phyloP scores from a whole-genome alignment of 257 asterid species.

The Misopates orontium region DNA sequence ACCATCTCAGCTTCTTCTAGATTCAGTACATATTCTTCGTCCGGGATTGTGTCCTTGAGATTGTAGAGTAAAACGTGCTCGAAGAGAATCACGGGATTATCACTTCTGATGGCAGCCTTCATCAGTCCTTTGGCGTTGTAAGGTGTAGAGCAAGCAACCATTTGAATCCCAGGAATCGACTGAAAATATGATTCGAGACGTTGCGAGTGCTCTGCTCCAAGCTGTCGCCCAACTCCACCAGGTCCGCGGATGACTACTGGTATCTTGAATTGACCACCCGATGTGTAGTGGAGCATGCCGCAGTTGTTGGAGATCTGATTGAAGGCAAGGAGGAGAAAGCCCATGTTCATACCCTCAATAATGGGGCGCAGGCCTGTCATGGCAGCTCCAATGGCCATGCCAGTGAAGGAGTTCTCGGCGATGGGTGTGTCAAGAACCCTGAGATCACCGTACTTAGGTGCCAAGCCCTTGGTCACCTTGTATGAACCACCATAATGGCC shows the following conservation, averaged over 20 bases:
- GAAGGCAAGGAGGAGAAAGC: conserved; percentile 83
- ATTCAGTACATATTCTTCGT: conserved; percentile 59
- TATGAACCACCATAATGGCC: conserved; percentile 93
- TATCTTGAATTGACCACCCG: conserved; percentile 82
- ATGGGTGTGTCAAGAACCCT: conserved; percentile 89
- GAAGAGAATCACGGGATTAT: conserved; percentile 74
- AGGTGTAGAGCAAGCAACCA: conserved; percentile 88
- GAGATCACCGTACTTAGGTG: conserved; percentile 72
- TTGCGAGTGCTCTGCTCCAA: conserved; percentile 92
- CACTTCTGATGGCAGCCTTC: conserved; percentile 84
- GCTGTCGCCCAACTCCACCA: conserved; percentile 95
- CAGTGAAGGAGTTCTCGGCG: conserved; percentile 85
- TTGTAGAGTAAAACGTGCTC: conserved; percentile 85
- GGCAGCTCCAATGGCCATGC: conserved; percentile 88
- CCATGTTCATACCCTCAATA: conserved; percentile 94
- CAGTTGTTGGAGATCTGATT: conserved; percentile 87
- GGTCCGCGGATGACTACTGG: conserved; percentile 88
- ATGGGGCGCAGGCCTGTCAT: conserved; percentile 82
- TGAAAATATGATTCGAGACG: conserved; percentile 83
- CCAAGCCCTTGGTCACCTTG: conserved; percentile 77
- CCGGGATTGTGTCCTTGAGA: conserved; percentile 81
- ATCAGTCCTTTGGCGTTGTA: conserved; percentile 81
- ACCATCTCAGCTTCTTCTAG: conserved; percentile 94
- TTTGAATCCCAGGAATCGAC: conserved; percentile 81
- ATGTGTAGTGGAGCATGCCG: conserved; percentile 91